Evolutionary conservation across 345 rosid genomes (phyloP).

Genomic region (Aurinia saxatilis): DNA sequence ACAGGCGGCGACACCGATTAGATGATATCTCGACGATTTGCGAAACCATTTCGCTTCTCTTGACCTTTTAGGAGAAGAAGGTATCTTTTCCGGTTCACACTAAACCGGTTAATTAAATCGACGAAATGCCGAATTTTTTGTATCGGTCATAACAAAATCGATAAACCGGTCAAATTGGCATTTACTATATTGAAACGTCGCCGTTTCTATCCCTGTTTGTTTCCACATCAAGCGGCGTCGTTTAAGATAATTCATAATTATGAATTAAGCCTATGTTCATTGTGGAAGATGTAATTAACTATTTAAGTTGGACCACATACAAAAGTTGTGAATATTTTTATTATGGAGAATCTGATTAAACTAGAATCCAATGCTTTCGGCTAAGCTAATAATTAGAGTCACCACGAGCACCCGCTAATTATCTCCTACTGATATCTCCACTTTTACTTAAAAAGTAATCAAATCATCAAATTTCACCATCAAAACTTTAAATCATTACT

Average conservation of each 20-base stretch:
- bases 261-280: too few species aligned
- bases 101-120: background rate
- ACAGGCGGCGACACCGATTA: constrained; percentile 19
- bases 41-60: background rate
- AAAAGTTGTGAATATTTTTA: background rate
- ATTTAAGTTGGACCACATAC: background rate
- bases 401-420: constrained; percentile 15
- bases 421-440: constrained; percentile 3
- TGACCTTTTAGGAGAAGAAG: background rate
- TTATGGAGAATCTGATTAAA: background rate
- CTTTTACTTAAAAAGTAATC: constrained; percentile 14
- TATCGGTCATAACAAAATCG: too few species aligned
- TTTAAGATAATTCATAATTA: too few species aligned
- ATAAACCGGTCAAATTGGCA: background rate
- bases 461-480: background rate
- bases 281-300: background rate
- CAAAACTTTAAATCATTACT: background rate
- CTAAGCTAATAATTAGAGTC: constrained; percentile 26
- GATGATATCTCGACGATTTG: constrained; percentile 1
- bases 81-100: background rate
- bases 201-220: too few species aligned
- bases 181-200: too few species aligned
- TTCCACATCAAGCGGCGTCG: background rate
- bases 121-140: background rate
- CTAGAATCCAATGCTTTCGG: constrained; percentile 34